A percentile compares a stretch with the other conserved stretches of the same genome.
Conservation (phyloP, 768 basidiomycete genomes). For the Lactifluus subvellereus region DNA sequence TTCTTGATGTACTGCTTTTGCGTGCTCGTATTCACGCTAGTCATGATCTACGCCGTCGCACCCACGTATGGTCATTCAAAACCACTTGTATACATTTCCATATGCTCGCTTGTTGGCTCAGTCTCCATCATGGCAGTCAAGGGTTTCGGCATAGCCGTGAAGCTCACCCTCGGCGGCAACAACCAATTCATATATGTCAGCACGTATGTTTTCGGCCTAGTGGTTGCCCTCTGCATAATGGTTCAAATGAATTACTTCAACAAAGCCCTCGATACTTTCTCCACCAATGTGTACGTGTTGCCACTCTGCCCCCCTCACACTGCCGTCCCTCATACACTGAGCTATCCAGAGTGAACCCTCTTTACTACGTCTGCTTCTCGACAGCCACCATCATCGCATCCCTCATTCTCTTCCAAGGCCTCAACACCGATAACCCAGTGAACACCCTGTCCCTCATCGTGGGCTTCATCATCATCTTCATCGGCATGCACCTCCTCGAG, state of each 20-base stretch:
- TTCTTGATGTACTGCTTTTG: slow-evolving; percentile 89
- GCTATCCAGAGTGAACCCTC: slow-evolving; percentile 77
- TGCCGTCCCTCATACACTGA: background rate
- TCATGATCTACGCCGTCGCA: slow-evolving; percentile 83
- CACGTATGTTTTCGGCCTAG: slow-evolving; percentile 92
- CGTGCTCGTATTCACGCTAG: slow-evolving; percentile 70
- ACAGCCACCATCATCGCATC: slow-evolving; percentile 90
- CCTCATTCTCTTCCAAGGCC: slow-evolving; percentile 94
- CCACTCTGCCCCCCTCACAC: background rate
- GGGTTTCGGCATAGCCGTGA: slow-evolving; percentile 94
- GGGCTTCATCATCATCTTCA: slow-evolving; percentile 90
- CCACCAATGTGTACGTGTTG: slow-evolving; percentile 85
- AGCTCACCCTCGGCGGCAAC: slow-evolving; percentile 85
- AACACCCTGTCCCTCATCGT: slow-evolving; percentile 84
- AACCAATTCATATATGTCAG: slow-evolving; percentile 94
- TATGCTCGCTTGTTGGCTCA: slow-evolving; percentile 93
- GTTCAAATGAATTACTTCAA: slow-evolving; percentile 98
- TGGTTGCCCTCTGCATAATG: slow-evolving; percentile 78
- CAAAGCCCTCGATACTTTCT: slow-evolving; percentile 94
- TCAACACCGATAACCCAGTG: slow-evolving; percentile 79
- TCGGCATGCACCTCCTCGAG: slow-evolving; percentile 94
- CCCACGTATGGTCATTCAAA: slow-evolving; percentile 84
- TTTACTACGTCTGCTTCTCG: slow-evolving; percentile 97
- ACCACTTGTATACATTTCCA: slow-evolving; percentile 90
- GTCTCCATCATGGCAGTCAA: slow-evolving; percentile 99